Base-by-base conservation (phyloP, 805 yeast genomes). In the Starmerella etchellsii region DNA sequence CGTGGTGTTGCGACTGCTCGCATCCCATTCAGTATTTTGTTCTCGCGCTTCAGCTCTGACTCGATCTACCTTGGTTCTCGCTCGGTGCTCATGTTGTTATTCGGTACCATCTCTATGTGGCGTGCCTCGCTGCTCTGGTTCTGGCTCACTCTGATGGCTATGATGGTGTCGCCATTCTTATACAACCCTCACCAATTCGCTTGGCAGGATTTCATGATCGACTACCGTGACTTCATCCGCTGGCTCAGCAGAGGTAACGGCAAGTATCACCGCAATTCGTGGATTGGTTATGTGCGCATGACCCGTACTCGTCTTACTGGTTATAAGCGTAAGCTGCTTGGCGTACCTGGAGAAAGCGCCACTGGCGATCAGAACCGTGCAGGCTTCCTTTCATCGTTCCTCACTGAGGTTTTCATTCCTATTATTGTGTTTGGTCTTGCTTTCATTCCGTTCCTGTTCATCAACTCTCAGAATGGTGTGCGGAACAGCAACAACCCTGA, bases 121-220 rank as follows among this genome's bases (percentile, higher is more conserved):
- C 93, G 83, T 65, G 80, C 95, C 20, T 82, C 96, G 32, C 69
- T 91, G 54, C 64, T 88, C 49, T 91, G 96, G 95, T 91, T 91
- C 75, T 91, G 97, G 96, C 79, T 91, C 44, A 80, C 94, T 16
- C 68, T 85, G 53, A 70, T 85, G 36, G 82, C 97, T 3, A 71
- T 91, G 66, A 72, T 84, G 66, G 74, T 84, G 53, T 79, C 97
- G 36, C 98, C 98, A 56, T 85, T 88, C 62, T 58, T 91, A 46
- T 91, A 84, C 75, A 91, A 91, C 66, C 98, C 98, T 36, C 96
- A 88, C 66, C 97, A 91, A 69, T 91, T 87, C 63, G 76, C 95
- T 38, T 80, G 93, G 87, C 81, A 78, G 60, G 96, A 87, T 65
- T 88, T 81, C 74, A 84, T 88, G 66, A 76, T 88, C 60, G 98